Percentiles rank a stretch among this genome's conserved stretches.
Conservation (phyloP, 768 basidiomycete species). For the Phaeotremella fagi region DNA sequence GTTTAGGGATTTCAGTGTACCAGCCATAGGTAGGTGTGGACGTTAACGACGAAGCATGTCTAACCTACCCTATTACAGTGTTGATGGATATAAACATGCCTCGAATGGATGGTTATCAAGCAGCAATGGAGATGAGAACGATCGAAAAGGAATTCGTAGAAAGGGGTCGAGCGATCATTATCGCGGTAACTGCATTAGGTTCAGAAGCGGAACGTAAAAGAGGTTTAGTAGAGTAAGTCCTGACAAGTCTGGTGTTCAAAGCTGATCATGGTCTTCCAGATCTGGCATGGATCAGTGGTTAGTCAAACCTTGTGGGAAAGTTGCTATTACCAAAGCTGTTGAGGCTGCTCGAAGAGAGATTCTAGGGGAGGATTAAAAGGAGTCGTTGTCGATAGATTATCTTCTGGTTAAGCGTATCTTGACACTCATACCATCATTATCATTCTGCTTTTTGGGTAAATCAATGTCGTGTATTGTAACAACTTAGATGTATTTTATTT, state of each 20-base stretch:
- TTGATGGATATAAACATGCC: slow-evolving; percentile 47
- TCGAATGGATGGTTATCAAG: slow-evolving; percentile 39
- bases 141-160: slow-evolving; percentile 22
- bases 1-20: slow-evolving; percentile 19
- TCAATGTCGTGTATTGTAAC: no score
- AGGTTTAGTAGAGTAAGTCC: slow-evolving; percentile 40
- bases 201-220: slow-evolving; percentile 33
- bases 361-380: slow-evolving; percentile 4
- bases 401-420: no score
- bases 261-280: slow-evolving; percentile 4
- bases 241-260: not conserved
- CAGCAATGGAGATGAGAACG: slow-evolving; percentile 32
- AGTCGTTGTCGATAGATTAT: no score
- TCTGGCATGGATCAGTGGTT: slow-evolving; percentile 34
- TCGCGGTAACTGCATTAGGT: slow-evolving; percentile 42
- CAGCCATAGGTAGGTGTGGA: slow-evolving; percentile 18
- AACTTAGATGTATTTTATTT: no score
- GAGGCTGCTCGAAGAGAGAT: slow-evolving; percentile 20
- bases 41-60: not conserved
- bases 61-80: slow-evolving; percentile 4
- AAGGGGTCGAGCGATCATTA: slow-evolving; percentile 24
- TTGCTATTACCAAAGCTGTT: slow-evolving; percentile 21
- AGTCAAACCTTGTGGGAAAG: slow-evolving; percentile 33
- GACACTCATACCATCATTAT: no score
- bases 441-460: no score